Percentiles rank a stretch among this genome's conserved stretches.
Evolutionary conservation across 164 flowering plant species (phyloP).

Genomic region (Nelumbo lutea): DNA sequence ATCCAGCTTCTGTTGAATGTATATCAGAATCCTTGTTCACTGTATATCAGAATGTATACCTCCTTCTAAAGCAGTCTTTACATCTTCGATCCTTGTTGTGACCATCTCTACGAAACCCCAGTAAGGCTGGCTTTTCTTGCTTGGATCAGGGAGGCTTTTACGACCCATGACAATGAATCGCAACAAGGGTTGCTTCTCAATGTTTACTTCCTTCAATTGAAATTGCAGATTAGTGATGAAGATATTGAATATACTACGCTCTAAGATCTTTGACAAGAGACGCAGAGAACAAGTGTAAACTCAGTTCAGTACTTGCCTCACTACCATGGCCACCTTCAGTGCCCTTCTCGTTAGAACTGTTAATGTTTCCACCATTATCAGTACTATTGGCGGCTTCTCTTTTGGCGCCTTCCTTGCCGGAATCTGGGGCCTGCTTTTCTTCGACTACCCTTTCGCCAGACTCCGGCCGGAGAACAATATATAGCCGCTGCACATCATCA

Average conservation of each 20-base stretch:
- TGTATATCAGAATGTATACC: constrained; percentile 20
- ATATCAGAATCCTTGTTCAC: too few species aligned
- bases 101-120: constrained; percentile 90
- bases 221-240: too few species aligned
- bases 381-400: neutral
- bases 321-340: constrained; percentile 49
- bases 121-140: constrained; percentile 42
- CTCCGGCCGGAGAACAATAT: constrained; percentile 58
- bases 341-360: constrained; percentile 1
- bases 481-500: constrained; percentile 65
- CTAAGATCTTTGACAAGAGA: neutral
- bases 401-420: constrained; percentile 51
- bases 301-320: constrained; percentile 23
- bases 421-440: constrained; percentile 44
- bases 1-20: too few species aligned
- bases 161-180: constrained; percentile 61
- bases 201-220: constrained; percentile 45
- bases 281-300: neutral
- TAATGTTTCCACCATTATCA: constrained; percentile 1
- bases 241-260: neutral
- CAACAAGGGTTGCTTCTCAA: constrained; percentile 51
- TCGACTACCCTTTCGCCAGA: constrained; percentile 49
- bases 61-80: constrained; percentile 55
- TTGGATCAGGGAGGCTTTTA: constrained; percentile 63
- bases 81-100: constrained; percentile 47